Evolutionary conservation across 2,329 filamentous ascomycete species (phyloP).

Genomic region (Celoporthe dispersa): DNA sequence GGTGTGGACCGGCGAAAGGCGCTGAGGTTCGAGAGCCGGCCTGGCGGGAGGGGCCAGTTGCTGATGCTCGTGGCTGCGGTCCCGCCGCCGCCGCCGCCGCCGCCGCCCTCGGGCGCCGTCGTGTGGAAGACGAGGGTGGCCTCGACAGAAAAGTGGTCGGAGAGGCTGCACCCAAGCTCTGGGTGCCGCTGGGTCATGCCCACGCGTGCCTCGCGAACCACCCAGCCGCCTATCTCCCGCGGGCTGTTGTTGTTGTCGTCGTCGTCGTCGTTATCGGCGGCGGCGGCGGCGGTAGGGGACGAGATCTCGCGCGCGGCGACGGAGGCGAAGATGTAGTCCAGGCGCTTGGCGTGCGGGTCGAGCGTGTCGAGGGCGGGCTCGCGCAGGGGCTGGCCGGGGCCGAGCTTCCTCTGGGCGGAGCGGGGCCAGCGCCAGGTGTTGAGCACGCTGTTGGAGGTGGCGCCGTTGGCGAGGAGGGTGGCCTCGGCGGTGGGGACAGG

Average conservation of each 20-base stretch:
- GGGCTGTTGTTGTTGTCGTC: slow-evolving; percentile 21
- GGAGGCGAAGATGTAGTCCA: slow-evolving; percentile 92
- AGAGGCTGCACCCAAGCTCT: slow-evolving; percentile 80
- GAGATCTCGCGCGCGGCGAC: slow-evolving; percentile 44
- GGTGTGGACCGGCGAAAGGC: slow-evolving; percentile 24
- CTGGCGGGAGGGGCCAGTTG: slow-evolving; percentile 26
- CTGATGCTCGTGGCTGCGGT: slow-evolving; percentile 32
- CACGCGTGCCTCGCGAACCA: slow-evolving; percentile 71
- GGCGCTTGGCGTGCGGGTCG: slow-evolving; percentile 79
- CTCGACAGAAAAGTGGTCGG: slow-evolving; percentile 93
- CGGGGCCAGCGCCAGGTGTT: slow-evolving; percentile 96
- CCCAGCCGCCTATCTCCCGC: slow-evolving; percentile 57
- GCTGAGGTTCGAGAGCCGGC: slow-evolving; percentile 26
- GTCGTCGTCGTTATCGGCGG: neutral
- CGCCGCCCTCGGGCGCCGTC: slow-evolving; percentile 17
- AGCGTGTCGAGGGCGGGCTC: slow-evolving; percentile 65
- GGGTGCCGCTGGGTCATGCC: slow-evolving; percentile 84
- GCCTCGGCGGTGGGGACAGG: slow-evolving; percentile 76
- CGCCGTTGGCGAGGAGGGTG: slow-evolving; percentile 81
- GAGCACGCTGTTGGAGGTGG: slow-evolving; percentile 81
- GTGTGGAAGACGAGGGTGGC: slow-evolving; percentile 66
- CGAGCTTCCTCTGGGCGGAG: slow-evolving; percentile 68
- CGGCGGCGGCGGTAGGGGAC: neutral
- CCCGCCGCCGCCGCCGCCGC: slow-evolving; percentile 11
- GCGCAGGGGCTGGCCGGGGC: slow-evolving; percentile 63